Evolutionary conservation across 1,284 basidiomycete genomes (phyloP).

Genomic region (Cutaneotrichosporon spelunceum): DNA sequence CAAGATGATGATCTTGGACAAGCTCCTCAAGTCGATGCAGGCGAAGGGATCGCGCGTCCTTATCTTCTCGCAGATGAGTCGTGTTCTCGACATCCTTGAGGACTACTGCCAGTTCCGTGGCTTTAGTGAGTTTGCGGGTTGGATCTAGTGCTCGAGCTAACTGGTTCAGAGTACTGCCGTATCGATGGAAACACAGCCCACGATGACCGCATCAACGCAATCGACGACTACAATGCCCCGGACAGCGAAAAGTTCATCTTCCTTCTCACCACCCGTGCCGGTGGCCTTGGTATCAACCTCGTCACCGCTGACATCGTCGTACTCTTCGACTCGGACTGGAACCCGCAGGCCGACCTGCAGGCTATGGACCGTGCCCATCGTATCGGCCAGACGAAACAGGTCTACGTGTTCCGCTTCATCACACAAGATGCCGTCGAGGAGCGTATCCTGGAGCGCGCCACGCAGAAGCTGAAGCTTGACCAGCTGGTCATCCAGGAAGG

Average conservation of each 20-base stretch:
- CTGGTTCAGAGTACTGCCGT: slow-evolving; percentile 79
- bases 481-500: slow-evolving; percentile 98
- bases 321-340: slow-evolving; percentile 99
- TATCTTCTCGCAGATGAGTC: slow-evolving; percentile 99
- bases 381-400: slow-evolving; percentile 98
- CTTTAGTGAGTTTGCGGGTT: slow-evolving; percentile 63
- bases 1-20: slow-evolving; percentile 98
- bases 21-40: slow-evolving; percentile 82
- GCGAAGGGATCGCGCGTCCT: slow-evolving; percentile 89
- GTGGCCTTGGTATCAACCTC: slow-evolving; percentile 95
- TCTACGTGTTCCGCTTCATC: slow-evolving; percentile 96
- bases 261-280: slow-evolving; percentile 95
- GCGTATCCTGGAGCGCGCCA: slow-evolving; percentile 92
- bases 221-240: slow-evolving; percentile 97
- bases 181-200: slow-evolving; percentile 95
- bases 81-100: slow-evolving; percentile 90
- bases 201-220: slow-evolving; percentile 90
- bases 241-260: slow-evolving; percentile 96
- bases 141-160: slow-evolving; percentile 6
- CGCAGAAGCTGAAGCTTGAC: slow-evolving; percentile 92
- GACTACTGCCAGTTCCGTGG: slow-evolving; percentile 93
- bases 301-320: slow-evolving; percentile 94
- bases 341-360: slow-evolving; percentile 97
- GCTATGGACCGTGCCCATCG: slow-evolving; percentile 99
- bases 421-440: slow-evolving; percentile 96